These are phyloP conservation scores for Kockiozyma suomiensis DNA, from an alignment of 805 yeast genomes.

Conservation along the genomic window DNA sequence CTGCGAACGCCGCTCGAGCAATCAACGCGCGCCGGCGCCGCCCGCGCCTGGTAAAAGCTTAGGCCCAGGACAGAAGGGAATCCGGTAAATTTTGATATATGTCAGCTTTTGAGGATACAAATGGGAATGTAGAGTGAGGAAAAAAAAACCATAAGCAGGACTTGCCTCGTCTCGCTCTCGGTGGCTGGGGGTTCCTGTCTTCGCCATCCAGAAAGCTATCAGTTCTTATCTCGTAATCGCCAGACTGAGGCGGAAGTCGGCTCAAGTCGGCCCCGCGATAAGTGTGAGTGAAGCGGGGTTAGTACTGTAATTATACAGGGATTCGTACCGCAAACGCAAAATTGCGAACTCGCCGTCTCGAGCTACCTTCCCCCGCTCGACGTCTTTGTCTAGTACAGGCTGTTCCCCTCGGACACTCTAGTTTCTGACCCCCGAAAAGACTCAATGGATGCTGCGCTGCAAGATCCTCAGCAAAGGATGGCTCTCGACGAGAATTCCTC, in stretches of 20 bases:
- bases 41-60: slow-evolving; percentile 6
- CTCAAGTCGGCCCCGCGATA: not conserved
- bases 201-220: too few species aligned
- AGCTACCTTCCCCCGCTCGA: not conserved
- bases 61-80: not conserved
- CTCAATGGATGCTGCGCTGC: slow-evolving; percentile 12
- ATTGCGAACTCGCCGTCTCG: not conserved
- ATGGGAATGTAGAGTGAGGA: not conserved
- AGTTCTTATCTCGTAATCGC: not conserved
- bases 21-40: slow-evolving; percentile 13
- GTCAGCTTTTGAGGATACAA: not conserved
- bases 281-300: not conserved
- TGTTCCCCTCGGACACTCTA: not conserved
- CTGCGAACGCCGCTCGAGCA: not conserved
- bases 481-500: not conserved
- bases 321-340: not conserved
- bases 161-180: too few species aligned
- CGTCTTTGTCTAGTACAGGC: not conserved
- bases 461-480: slow-evolving; percentile 7
- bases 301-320: not conserved
- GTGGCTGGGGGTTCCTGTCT: too few species aligned
- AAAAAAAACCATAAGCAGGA: not conserved
- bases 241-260: too few species aligned
- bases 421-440: not conserved
- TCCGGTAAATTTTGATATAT: not conserved